Evolutionary conservation across 1,284 basidiomycete genomes (phyloP).

Genomic region (Vanrija pseudolonga): DNA sequence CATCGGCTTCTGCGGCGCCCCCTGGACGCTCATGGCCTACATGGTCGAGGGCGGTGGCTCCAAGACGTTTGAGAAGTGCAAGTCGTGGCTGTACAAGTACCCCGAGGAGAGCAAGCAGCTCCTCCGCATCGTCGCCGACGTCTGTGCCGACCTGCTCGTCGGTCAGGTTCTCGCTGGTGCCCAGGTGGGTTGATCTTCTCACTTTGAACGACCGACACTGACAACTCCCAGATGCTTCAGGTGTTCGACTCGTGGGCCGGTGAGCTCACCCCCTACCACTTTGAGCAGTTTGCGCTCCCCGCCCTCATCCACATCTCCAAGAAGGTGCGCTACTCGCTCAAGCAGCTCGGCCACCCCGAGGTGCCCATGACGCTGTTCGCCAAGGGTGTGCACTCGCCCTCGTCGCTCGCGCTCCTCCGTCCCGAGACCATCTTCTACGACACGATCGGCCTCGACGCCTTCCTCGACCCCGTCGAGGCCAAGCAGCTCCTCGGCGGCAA

Average conservation of each 20-base stretch:
- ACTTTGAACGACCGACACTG: neutral
- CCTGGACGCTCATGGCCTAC: constrained; percentile 94
- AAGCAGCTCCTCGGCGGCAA: constrained; percentile 56
- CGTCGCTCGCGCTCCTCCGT: constrained; percentile 30
- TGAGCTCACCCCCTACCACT: constrained; percentile 82
- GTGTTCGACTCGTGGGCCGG: constrained; percentile 94
- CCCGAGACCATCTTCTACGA: constrained; percentile 66
- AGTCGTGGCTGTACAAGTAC: constrained; percentile 87
- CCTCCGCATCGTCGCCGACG: constrained; percentile 70
- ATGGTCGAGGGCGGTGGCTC: constrained; percentile 93
- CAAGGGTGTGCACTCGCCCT: constrained; percentile 75
- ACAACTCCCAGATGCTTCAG: constrained; percentile 68
- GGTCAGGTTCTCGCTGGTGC: constrained; percentile 90
- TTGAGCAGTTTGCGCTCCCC: constrained; percentile 58
- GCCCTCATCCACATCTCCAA: constrained; percentile 49
- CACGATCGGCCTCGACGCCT: constrained; percentile 85
- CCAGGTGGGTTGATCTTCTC: constrained; percentile 60
- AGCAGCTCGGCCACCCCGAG: constrained; percentile 55
- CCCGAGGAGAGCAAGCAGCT: constrained; percentile 75
- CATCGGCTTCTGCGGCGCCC: constrained; percentile 92
- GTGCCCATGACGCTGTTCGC: constrained; percentile 87
- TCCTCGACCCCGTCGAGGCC: constrained; percentile 68
- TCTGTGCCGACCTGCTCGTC: constrained; percentile 80
- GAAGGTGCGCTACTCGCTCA: constrained; percentile 61
- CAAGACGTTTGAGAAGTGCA: constrained; percentile 81